A percentile compares a stretch with the other conserved stretches of the same genome.
Conservation (phyloP, 2,329 filamentous ascomycete genomes). For the Escovopsis sp. region DNA sequence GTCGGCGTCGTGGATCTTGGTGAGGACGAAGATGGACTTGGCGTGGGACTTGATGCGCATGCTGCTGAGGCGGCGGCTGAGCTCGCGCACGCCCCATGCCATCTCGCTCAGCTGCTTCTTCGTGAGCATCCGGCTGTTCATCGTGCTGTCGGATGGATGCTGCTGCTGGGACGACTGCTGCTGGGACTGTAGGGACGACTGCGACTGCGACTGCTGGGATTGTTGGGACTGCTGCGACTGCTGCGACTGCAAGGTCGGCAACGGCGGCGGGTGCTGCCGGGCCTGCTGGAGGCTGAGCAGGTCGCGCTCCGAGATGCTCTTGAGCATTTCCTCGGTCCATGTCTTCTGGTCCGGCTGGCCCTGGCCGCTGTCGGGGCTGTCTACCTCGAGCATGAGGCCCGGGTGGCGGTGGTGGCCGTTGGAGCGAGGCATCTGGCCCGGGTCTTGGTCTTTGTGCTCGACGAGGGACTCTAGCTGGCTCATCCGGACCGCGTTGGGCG, state of each 20-base stretch:
- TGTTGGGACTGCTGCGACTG: background rate
- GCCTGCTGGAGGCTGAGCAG: constrained; percentile 9
- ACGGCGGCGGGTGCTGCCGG: background rate
- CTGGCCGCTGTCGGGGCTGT: constrained; percentile 23
- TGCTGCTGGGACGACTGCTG: too few species aligned
- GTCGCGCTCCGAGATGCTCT: constrained; percentile 26
- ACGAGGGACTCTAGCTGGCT: constrained; percentile 9
- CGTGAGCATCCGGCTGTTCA: constrained; percentile 62
- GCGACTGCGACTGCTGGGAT: constrained; percentile 12
- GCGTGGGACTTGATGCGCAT: constrained; percentile 72
- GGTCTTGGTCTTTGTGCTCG: constrained; percentile 8
- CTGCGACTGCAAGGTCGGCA: constrained; percentile 2
- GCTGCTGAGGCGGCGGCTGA: constrained; percentile 73
- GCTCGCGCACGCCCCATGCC: constrained; percentile 86
- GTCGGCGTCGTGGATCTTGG: constrained; percentile 77
- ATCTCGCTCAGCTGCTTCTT: constrained; percentile 94
- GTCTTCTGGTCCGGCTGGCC: constrained; percentile 42
- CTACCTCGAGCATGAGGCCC: constrained; percentile 21
- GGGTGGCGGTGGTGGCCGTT: constrained; percentile 8
- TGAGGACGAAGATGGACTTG: constrained; percentile 70
- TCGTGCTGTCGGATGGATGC: constrained; percentile 22
- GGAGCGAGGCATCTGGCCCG: background rate
- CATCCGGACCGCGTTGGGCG: constrained; percentile 1
- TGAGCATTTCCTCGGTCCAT: constrained; percentile 35
- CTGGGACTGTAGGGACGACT: constrained; percentile 3